Conservation (phyloP, 2,329 filamentous ascomycete genomes). For the Fusarium xylarioides region DNA sequence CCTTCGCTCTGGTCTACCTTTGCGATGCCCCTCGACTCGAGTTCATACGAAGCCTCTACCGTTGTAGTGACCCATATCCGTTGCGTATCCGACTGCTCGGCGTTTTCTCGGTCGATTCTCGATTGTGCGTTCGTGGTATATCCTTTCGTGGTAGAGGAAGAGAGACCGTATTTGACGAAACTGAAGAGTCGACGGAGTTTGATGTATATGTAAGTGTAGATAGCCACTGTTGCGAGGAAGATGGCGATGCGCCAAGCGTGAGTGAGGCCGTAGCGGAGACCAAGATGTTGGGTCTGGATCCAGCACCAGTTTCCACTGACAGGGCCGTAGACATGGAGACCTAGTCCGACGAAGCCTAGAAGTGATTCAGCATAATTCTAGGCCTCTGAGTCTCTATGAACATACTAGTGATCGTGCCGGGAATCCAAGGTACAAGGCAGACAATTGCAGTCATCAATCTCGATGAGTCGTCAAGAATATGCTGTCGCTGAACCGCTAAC, state of each 20-base stretch:
- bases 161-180: neutral
- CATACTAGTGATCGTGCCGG: neutral
- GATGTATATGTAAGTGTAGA: neutral
- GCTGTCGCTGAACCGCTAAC: neutral
- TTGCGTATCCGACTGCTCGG: neutral
- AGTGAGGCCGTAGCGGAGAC: neutral
- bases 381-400: accelerated
- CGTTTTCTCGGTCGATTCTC: neutral
- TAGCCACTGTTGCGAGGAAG: neutral
- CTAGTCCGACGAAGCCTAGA: neutral
- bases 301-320: conserved; percentile 1
- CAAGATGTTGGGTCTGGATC: neutral
- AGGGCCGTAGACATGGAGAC: neutral
- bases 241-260: neutral
- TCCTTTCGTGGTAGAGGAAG: neutral
- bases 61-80: neutral
- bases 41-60: neutral
- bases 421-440: neutral
- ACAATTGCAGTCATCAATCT: neutral
- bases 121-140: neutral
- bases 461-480: neutral
- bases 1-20: neutral
- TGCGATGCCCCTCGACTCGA: neutral
- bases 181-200: neutral
- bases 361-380: accelerated